A percentile compares a stretch with the other conserved stretches of the same genome.
phyloP scores from a whole-genome alignment of 2,329 filamentous ascomycete species.

The Fusarium heterosporum region DNA sequence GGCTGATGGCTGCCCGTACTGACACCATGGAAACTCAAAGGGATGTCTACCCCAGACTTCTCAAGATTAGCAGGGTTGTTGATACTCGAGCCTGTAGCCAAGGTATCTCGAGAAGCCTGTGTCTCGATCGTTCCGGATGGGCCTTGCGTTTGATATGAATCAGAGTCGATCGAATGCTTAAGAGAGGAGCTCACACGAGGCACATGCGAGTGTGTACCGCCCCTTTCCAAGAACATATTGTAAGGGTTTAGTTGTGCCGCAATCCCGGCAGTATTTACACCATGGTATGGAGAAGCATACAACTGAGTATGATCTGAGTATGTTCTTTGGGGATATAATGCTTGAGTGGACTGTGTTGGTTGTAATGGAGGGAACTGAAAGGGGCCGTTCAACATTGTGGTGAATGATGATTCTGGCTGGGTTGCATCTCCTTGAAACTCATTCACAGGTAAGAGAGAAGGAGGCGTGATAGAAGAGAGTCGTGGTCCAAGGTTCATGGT shows the following conservation, averaged over 20 bases:
- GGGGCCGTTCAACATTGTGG: conserved; percentile 30
- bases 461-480: conserved; percentile 45
- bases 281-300: background rate
- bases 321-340: conserved; percentile 22
- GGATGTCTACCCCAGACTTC: background rate
- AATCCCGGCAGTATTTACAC: conserved; percentile 1
- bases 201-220: conserved; percentile 24
- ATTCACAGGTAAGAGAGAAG: conserved; percentile 1
- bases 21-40: background rate
- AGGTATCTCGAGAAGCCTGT: background rate
- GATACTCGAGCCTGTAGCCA: background rate
- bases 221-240: conserved; percentile 33
- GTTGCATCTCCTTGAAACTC: background rate
- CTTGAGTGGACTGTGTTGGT: background rate
- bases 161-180: conserved; percentile 32
- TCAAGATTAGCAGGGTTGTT: background rate
- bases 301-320: conserved; percentile 15
- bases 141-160: background rate
- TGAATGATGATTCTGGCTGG: conserved; percentile 23
- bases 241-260: conserved; percentile 43
- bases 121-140: background rate
- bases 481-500: conserved; percentile 35
- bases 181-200: conserved; percentile 49
- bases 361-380: background rate
- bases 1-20: background rate